Evolutionary conservation across 2,329 filamentous ascomycete species (phyloP).

Genomic region (Aspergillus phoenicis): DNA sequence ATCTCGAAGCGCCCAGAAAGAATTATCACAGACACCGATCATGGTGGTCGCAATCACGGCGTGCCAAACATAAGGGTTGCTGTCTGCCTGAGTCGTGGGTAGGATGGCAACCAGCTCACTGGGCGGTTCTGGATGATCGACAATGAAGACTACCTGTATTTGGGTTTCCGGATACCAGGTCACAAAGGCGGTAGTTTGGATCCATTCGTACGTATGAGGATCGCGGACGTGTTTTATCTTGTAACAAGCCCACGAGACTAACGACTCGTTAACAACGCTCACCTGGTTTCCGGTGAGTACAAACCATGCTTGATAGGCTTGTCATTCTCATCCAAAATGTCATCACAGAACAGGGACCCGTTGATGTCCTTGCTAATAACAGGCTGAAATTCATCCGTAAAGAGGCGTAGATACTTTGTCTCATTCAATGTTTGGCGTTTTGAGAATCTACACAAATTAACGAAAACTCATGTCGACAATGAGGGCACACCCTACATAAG

Average conservation of each 20-base stretch:
- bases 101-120: neutral
- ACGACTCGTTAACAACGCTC: neutral
- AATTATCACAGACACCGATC: slow-evolving; percentile 27
- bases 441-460: neutral
- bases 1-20: slow-evolving; percentile 35
- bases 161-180: slow-evolving; percentile 19
- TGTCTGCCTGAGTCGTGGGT: neutral
- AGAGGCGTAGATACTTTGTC: neutral
- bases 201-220: slow-evolving; percentile 22
- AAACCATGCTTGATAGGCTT: neutral
- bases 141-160: slow-evolving; percentile 18
- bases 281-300: neutral
- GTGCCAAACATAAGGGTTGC: slow-evolving; percentile 30
- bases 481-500: neutral
- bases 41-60: slow-evolving; percentile 25
- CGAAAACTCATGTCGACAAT: neutral
- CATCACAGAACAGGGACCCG: slow-evolving; percentile 23
- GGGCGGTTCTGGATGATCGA: slow-evolving; percentile 11
- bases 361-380: slow-evolving; percentile 23
- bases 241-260: slow-evolving; percentile 29
- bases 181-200: slow-evolving; percentile 25
- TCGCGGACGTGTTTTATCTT: slow-evolving; percentile 25
- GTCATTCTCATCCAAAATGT: slow-evolving; percentile 6
- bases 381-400: slow-evolving; percentile 11
- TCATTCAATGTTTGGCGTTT: neutral